These are phyloP conservation scores for Anthracocystis setariae DNA, from an alignment of 1,284 basidiomycete genomes.

Conservation along the genomic window DNA sequence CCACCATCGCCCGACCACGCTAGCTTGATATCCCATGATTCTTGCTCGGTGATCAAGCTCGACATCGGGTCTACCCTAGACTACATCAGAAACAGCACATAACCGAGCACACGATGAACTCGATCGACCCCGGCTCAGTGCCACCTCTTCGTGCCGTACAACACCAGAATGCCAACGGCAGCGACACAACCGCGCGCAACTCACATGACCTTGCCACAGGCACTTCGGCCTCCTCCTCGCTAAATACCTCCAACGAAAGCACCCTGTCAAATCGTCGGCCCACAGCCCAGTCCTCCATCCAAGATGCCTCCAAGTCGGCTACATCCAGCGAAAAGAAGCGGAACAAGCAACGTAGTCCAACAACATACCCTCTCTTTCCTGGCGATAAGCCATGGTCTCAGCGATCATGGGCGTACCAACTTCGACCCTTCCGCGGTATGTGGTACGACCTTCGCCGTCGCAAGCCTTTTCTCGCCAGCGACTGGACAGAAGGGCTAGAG, in stretches of 20 bases:
- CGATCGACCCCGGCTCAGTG: constrained; percentile 37
- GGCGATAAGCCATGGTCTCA: constrained; percentile 64
- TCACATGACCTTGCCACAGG: constrained; percentile 25
- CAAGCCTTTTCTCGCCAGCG: constrained; percentile 75
- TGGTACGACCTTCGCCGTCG: constrained; percentile 79
- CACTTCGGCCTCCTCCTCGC: constrained; percentile 24
- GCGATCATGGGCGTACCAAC: constrained; percentile 60
- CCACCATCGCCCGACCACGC: too few species aligned
- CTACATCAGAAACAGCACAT: neutral
- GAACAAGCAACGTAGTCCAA: constrained; percentile 3
- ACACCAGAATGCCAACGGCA: constrained; percentile 7
- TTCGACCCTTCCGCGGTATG: constrained; percentile 77
- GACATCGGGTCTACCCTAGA: too few species aligned
- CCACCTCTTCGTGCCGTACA: constrained; percentile 25
- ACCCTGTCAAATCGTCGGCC: constrained; percentile 20
- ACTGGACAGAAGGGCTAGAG: constrained; percentile 59
- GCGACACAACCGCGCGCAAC: constrained; percentile 13
- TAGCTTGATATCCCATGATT: too few species aligned
- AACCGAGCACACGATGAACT: constrained; percentile 30
- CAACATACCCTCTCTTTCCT: constrained; percentile 34
- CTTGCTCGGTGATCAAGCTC: too few species aligned
- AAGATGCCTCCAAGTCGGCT: neutral
- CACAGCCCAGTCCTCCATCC: neutral
- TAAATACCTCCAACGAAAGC: constrained; percentile 18
- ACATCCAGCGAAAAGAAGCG: neutral